Evolutionary conservation across 148 eudicot genomes (phyloP).

Genomic region (Agrostemma githago): DNA sequence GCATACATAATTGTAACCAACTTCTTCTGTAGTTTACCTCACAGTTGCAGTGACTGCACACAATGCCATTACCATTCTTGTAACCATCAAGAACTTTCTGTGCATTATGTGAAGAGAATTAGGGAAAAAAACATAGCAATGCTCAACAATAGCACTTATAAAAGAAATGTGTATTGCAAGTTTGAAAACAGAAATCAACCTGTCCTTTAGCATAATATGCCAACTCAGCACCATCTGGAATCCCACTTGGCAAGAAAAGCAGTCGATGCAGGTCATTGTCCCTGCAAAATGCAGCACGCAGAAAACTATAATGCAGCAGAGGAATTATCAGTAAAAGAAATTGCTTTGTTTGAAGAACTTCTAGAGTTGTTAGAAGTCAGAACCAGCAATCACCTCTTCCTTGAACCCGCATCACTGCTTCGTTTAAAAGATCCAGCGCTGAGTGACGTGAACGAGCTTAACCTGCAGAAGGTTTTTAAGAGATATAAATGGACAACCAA

Average conservation of each 20-base stretch:
- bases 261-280: constrained; percentile 88
- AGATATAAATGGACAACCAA: not conserved
- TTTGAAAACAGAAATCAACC: constrained; percentile 33
- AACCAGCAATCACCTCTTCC: constrained; percentile 46
- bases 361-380: constrained; percentile 2
- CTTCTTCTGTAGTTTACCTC: constrained; percentile 48
- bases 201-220: constrained; percentile 90
- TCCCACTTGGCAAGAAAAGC: constrained; percentile 92
- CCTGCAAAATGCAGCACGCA: constrained; percentile 38
- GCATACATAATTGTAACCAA: not conserved
- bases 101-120: constrained; percentile 12
- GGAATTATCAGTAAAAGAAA: constrained; percentile 6
- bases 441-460: constrained; percentile 30
- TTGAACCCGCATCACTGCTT: constrained; percentile 45
- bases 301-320: not conserved
- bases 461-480: constrained; percentile 37
- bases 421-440: constrained; percentile 33
- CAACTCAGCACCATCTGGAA: constrained; percentile 82
- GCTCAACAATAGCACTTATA: not conserved
- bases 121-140: not conserved
- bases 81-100: constrained; percentile 77
- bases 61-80: constrained; percentile 88
- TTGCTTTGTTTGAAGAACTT: not conserved
- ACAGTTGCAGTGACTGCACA: constrained; percentile 65
- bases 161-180: not conserved